A percentile compares a stretch with the other conserved stretches of the same genome.
These are phyloP conservation scores for Peribolospora kevripleyi DNA, from an alignment of 768 basidiomycete species.

Conservation along the genomic window DNA sequence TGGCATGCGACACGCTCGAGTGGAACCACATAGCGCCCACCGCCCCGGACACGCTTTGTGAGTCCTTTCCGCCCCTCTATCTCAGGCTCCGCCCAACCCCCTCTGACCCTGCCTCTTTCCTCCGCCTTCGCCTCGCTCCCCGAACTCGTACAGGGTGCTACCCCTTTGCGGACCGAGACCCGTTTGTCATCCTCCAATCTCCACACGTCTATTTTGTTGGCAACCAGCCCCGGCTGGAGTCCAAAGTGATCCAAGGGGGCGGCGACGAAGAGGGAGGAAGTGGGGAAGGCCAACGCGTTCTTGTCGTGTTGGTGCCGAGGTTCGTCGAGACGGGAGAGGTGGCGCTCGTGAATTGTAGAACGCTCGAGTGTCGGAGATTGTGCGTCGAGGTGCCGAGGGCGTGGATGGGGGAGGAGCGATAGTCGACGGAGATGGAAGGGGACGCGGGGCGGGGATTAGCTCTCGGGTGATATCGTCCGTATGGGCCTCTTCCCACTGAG, in stretches of 20 bases:
- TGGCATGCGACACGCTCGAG: constrained; percentile 52
- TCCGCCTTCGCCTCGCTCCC: neutral
- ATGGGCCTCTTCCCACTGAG: too few relatives aligned
- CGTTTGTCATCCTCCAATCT: constrained; percentile 62
- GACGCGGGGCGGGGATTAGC: too few relatives aligned
- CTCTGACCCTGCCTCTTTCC: neutral
- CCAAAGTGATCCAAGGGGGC: constrained; percentile 36
- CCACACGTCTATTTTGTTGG: constrained; percentile 86
- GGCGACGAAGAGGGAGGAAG: constrained; percentile 13
- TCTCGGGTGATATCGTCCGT: too few relatives aligned
- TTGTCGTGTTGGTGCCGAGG: constrained; percentile 55
- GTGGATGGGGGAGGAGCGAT: too few relatives aligned
- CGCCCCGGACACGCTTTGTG: constrained; percentile 80
- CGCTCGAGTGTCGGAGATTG: constrained; percentile 25
- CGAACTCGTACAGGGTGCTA: constrained; percentile 42
- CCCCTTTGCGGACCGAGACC: constrained; percentile 65
- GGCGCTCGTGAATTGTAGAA: constrained; percentile 54
- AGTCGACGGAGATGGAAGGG: too few relatives aligned
- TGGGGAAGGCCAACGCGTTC: constrained; percentile 18
- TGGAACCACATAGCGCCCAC: constrained; percentile 99
- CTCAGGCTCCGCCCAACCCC: neutral
- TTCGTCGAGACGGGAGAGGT: constrained; percentile 57
- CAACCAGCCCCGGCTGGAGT: constrained; percentile 61
- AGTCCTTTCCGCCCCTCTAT: constrained; percentile 6
- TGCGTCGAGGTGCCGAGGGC: too few relatives aligned